A percentile compares a stretch with the other conserved stretches of the same genome.
Evolutionary conservation across 352 stramenopile genomes (phyloP).

Genomic region (Peronospora belbahrii): DNA sequence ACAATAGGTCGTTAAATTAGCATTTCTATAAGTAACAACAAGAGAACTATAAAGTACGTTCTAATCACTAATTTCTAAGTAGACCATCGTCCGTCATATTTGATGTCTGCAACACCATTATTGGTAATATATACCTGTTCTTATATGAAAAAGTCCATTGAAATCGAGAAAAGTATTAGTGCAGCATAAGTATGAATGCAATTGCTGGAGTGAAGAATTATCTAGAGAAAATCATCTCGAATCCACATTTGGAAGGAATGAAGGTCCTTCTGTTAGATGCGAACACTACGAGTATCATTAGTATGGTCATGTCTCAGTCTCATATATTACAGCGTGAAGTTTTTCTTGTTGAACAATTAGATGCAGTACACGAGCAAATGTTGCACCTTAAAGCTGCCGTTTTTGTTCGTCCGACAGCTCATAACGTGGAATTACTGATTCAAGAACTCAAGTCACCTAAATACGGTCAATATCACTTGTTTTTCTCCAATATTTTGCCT

Average conservation of each 20-base stretch:
- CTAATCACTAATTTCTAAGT: too few relatives aligned
- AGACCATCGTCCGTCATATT: constrained; percentile 3
- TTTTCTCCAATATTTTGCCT: constrained; percentile 96
- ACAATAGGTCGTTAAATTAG: constrained; percentile 11
- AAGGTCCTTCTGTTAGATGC: constrained; percentile 95
- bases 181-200: constrained; percentile 52
- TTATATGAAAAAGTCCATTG: background rate
- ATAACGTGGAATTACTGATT: constrained; percentile 88
- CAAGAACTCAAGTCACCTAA: constrained; percentile 91
- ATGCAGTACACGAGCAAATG: constrained; percentile 80
- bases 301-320: constrained; percentile 93
- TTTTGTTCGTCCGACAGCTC: constrained; percentile 90
- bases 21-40: too few relatives aligned
- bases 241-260: constrained; percentile 89
- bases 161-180: background rate
- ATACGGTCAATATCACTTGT: constrained; percentile 98
- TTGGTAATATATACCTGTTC: too few relatives aligned
- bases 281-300: constrained; percentile 92
- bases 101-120: background rate
- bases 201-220: constrained; percentile 67
- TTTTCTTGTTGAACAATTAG: constrained; percentile 92
- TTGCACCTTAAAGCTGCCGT: constrained; percentile 92
- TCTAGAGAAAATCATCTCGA: constrained; percentile 76
- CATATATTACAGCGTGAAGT: constrained; percentile 94
- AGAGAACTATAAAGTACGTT: too few relatives aligned